Base-by-base conservation (phyloP, 306 rosid species). In the Acacia crassicarpa region DNA sequence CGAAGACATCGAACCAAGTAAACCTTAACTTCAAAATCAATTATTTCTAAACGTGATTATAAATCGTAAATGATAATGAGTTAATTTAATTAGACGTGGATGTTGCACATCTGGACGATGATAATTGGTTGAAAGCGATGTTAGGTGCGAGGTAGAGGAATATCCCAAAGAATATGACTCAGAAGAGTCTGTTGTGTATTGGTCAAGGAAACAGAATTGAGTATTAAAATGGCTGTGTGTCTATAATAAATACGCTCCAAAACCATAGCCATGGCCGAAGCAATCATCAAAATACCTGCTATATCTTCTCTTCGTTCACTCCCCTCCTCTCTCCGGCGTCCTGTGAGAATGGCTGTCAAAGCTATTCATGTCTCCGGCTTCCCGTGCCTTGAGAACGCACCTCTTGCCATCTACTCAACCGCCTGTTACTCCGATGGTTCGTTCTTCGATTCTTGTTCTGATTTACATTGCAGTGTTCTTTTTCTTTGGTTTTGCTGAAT, bases 341-440 rank as follows among this genome's bases (percentile, higher is more conserved):
- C 84, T 48, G 8, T 22, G n/a, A 65, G 48, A 32, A 81, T 82
- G 89, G 85, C 95, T 75, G 84, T 89, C 72, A 81, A 76, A 53
- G 90, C 97, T 77, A 86, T 88, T 2, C 91, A 84, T 53, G 90
- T 86, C 82, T 69, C 90, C 75, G 84, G 88, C 56, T 89, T 88
- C 56, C 92, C 92, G n/a, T 71, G 72, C 73, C 83, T 83, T 61
- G 87, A 84, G 4, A 79, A 76, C 70, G 72, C 91, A n/a, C 75
- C 88, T 30, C 67, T 90, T 41, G 3, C 82, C 48, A 61, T 46
- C 61, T 63, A 11, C 83, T 69, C 86, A 53, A 1, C 78, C 56
- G 2, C 82, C 83, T 82, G 88, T 58, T 56, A 79, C 72, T 38
- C 84, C 44, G 79, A 38, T 23, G 86, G 77, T 85, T 48, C 46